phyloP scores from a whole-genome alignment of 164 flowering plant species.

The Litsea cubeba region DNA sequence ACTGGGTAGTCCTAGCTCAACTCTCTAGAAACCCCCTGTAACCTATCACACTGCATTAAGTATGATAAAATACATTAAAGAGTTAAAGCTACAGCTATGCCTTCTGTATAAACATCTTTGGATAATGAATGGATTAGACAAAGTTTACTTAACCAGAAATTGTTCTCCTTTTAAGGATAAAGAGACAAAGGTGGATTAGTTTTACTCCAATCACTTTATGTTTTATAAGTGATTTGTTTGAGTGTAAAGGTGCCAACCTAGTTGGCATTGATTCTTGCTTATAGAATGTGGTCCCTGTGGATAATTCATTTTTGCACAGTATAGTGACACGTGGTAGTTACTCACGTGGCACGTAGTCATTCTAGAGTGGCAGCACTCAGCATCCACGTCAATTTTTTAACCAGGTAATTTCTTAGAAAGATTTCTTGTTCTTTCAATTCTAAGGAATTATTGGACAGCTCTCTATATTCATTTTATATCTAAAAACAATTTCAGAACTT shows the following conservation, averaged over 20 bases:
- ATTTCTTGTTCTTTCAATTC: too few relatives aligned
- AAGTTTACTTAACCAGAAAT: not conserved
- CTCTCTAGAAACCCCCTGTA: not conserved
- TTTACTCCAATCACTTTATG: not conserved
- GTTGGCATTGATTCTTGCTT: slow-evolving; percentile 3
- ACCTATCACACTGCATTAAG: not conserved
- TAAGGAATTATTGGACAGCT: too few relatives aligned
- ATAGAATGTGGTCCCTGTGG: not conserved
- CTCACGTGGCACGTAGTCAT: not conserved
- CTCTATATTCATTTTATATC: too few relatives aligned
- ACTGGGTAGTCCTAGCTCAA: not conserved
- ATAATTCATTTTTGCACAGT: not conserved
- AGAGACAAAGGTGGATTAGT: not conserved
- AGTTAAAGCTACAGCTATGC: not conserved
- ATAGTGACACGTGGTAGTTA: not conserved
- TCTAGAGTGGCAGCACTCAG: too few relatives aligned
- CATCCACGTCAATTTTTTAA: too few relatives aligned
- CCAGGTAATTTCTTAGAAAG: too few relatives aligned
- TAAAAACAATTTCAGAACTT: too few relatives aligned
- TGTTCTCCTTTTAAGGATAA: slow-evolving; percentile 7
- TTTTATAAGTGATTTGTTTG: not conserved
- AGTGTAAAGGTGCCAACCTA: slow-evolving; percentile 2
- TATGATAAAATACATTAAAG: not conserved
- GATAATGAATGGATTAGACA: not conserved
- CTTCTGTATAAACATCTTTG: not conserved